Percentiles rank a stretch among this genome's conserved stretches.
Conservation (phyloP, 129 eudicot species). For the Arctium lappa region DNA sequence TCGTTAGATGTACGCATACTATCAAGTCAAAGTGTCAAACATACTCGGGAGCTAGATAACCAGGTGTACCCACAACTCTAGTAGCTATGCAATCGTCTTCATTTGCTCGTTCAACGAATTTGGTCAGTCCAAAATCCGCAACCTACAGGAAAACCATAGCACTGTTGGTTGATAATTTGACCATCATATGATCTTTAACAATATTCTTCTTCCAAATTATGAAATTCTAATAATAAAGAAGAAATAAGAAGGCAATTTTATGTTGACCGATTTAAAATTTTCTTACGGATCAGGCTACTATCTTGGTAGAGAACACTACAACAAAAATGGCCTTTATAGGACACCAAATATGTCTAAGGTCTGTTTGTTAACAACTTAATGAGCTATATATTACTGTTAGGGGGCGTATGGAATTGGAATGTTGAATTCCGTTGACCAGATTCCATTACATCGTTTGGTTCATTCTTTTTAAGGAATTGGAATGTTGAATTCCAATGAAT, state of each 20-base stretch:
- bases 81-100: conserved; percentile 38
- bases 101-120: conserved; percentile 31
- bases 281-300: not conserved
- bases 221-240: not conserved
- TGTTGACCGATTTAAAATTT: not conserved
- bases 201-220: not conserved
- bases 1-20: not conserved
- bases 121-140: conserved; percentile 42
- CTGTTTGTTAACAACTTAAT: no score
- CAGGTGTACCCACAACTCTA: conserved; percentile 45
- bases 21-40: not conserved
- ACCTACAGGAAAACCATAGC: conserved; percentile 20
- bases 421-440: no score
- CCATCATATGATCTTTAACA: not conserved
- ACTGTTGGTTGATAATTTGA: conserved; percentile 6
- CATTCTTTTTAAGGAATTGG: no score
- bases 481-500: no score
- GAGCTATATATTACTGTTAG: no score
- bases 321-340: not conserved
- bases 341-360: not conserved
- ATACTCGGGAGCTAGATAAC: conserved; percentile 47
- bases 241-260: not conserved
- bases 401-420: no score
- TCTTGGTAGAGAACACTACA: not conserved
- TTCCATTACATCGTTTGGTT: no score